A percentile compares a stretch with the other conserved stretches of the same genome.
Conservation (phyloP, 179 eudicot species). For the Pouteria campechiana region DNA sequence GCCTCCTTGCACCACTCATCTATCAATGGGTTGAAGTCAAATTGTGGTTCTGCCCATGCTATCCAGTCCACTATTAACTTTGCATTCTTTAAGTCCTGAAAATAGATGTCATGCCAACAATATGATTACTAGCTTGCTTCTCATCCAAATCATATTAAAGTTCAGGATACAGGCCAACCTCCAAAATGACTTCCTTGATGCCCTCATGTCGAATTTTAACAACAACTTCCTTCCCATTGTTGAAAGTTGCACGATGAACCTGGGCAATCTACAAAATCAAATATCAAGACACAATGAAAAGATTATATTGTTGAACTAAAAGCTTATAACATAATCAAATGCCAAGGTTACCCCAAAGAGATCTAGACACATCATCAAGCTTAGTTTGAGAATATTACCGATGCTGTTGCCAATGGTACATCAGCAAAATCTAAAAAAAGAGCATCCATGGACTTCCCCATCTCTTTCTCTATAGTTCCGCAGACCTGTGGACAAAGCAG, state of each 20-base stretch:
- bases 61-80: conserved; percentile 94
- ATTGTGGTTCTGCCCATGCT: conserved; percentile 99
- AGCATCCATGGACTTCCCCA: conserved; percentile 67
- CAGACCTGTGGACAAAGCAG: conserved; percentile 39
- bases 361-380: not conserved
- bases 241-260: conserved; percentile 95
- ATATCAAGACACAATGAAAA: conserved; percentile 1
- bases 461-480: conserved; percentile 51
- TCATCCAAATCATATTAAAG: conserved; percentile 1
- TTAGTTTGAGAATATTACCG: conserved; percentile 44
- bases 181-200: conserved; percentile 74
- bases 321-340: not conserved
- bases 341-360: not conserved
- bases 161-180: conserved; percentile 30
- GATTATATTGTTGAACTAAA: not conserved
- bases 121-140: conserved; percentile 3
- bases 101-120: conserved; percentile 9
- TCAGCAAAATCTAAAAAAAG: conserved; percentile 51
- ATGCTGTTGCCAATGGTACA: conserved; percentile 87
- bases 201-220: conserved; percentile 95
- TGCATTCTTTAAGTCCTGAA: conserved; percentile 93
- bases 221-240: conserved; percentile 78
- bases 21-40: conserved; percentile 91
- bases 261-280: conserved; percentile 72
- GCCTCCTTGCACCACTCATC: conserved; percentile 99